Conservation (phyloP, 2,329 filamentous ascomycete species). For the Blastomyces gilchristii region DNA sequence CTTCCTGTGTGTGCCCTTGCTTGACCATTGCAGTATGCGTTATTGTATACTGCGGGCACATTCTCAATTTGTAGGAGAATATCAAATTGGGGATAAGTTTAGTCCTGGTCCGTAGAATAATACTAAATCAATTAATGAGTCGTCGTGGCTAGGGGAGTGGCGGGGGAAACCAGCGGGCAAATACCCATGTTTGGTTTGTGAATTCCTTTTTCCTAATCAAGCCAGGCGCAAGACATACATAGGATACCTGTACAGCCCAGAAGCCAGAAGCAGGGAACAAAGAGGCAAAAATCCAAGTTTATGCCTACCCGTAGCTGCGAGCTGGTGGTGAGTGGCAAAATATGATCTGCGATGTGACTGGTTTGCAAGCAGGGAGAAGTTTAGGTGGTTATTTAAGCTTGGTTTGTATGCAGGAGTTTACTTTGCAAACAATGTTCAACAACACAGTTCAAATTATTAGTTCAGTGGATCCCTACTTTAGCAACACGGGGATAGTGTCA, state of each 20-base stretch:
- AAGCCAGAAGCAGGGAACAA: background rate
- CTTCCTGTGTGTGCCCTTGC: background rate
- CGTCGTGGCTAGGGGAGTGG: background rate
- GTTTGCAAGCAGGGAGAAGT: no score
- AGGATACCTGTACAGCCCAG: no score
- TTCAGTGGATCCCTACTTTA: no score
- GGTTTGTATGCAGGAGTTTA: background rate
- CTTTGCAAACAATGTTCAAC: no score
- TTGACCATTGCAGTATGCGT: background rate
- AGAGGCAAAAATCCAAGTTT: constrained; percentile 2
- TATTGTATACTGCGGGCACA: no score
- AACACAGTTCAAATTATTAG: no score
- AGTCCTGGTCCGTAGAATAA: background rate
- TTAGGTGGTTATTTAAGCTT: background rate
- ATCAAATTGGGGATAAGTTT: background rate
- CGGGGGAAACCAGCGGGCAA: background rate
- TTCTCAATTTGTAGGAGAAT: background rate
- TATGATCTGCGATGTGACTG: background rate
- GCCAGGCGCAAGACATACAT: background rate
- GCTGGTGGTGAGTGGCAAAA: background rate
- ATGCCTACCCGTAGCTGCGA: background rate
- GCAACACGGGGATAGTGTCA: no score
- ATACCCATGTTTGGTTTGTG: background rate
- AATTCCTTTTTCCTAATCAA: background rate
- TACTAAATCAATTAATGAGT: background rate